These are phyloP conservation scores for Aspergillus japonicus DNA, from an alignment of 2,329 filamentous ascomycete genomes.

Conservation along the genomic window DNA sequence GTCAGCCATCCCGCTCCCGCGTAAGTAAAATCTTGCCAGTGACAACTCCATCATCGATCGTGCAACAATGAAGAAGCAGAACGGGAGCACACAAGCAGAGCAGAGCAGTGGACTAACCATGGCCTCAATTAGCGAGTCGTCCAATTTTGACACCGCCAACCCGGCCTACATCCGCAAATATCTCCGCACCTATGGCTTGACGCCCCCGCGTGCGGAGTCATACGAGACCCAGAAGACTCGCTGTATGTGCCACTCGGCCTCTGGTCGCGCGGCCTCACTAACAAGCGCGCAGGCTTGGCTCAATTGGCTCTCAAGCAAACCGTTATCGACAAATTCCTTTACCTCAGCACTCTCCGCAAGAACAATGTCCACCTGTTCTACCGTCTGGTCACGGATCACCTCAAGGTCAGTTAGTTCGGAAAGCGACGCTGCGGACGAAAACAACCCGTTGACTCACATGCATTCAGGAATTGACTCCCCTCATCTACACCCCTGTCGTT, in stretches of 20 bases:
- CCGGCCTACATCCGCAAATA: constrained; percentile 52
- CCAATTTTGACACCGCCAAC: constrained; percentile 51
- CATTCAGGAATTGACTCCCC: constrained; percentile 47
- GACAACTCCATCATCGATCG: neutral
- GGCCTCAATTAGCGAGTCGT: constrained; percentile 31
- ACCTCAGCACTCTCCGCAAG: constrained; percentile 50
- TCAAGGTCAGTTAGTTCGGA: constrained; percentile 35
- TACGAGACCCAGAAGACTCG: constrained; percentile 51
- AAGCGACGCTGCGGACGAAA: constrained; percentile 2
- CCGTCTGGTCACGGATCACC: constrained; percentile 49
- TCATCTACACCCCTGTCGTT: constrained; percentile 58
- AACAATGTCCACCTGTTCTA: constrained; percentile 56
- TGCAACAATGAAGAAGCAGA: neutral
- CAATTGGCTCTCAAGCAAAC: constrained; percentile 50
- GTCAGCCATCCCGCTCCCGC: constrained; percentile 33
- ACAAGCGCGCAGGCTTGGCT: constrained; percentile 36
- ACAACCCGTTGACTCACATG: constrained; percentile 16
- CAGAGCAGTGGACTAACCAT: constrained; percentile 9
- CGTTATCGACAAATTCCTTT: constrained; percentile 51
- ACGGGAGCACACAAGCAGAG: neutral
- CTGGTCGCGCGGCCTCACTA: constrained; percentile 7
- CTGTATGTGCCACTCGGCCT: constrained; percentile 31
- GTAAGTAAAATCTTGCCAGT: constrained; percentile 25
- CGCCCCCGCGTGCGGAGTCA: constrained; percentile 49
- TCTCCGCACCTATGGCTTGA: constrained; percentile 52